Conservation (phyloP, 768 basidiomycete genomes). For the Russula virescens region DNA sequence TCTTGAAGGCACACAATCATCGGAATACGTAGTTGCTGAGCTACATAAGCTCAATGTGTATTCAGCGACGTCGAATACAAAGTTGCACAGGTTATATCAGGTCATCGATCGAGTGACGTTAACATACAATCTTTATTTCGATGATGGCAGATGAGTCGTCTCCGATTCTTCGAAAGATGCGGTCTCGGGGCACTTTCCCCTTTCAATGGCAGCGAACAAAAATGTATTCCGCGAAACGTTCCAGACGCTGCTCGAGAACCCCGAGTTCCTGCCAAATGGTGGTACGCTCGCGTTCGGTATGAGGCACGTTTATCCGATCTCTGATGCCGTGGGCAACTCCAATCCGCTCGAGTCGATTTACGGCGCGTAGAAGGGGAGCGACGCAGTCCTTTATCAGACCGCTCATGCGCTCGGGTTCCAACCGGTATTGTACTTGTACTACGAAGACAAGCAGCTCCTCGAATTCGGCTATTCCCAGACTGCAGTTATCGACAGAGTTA, state of each 20-base stretch:
- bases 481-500: too few relatives aligned
- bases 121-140: constrained; percentile 39
- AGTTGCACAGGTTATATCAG: constrained; percentile 36
- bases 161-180: neutral
- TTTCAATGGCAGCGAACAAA: too few relatives aligned
- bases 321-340: too few relatives aligned
- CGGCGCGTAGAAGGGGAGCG: neutral
- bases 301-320: neutral
- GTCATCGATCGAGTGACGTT: constrained; percentile 42
- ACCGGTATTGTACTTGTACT: constrained; percentile 2
- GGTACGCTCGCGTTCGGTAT: neutral
- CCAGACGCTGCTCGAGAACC: neutral
- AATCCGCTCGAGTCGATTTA: too few relatives aligned
- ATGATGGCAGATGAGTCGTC: neutral
- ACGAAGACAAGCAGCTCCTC: neutral
- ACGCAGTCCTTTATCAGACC: neutral
- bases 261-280: neutral
- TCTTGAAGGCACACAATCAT: neutral
- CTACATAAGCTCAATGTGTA: neutral
- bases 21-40: neutral
- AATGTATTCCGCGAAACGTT: neutral
- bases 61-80: constrained; percentile 44
- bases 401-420: neutral
- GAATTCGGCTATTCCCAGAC: too few relatives aligned
- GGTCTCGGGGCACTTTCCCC: too few relatives aligned